These are phyloP conservation scores for Sporisorium reilianum DNA, from an alignment of 1,284 basidiomycete genomes.

Conservation along the genomic window DNA sequence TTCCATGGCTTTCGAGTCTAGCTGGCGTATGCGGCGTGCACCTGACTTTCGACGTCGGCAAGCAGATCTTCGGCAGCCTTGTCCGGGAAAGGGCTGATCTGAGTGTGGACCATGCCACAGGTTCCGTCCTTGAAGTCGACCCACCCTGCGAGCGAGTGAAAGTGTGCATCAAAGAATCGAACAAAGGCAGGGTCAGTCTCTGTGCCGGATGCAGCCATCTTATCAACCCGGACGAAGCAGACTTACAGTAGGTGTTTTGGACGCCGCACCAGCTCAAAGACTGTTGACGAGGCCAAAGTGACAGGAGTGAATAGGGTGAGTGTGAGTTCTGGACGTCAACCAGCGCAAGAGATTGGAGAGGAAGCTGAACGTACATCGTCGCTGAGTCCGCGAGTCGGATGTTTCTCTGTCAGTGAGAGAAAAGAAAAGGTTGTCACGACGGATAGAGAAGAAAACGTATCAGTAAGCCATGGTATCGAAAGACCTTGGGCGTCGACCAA, in stretches of 20 bases:
- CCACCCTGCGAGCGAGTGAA: slow-evolving; percentile 7
- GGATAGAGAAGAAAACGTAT: no score
- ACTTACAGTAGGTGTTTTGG: slow-evolving; percentile 24
- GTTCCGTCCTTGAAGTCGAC: slow-evolving; percentile 27
- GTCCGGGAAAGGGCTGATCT: slow-evolving; percentile 31
- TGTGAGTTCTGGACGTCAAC: neutral
- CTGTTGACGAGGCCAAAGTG: neutral
- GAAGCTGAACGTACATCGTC: slow-evolving; percentile 8
- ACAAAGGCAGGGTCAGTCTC: neutral
- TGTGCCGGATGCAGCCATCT: neutral
- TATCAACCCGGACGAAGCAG: neutral
- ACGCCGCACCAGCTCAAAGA: slow-evolving; percentile 26
- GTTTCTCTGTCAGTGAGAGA: slow-evolving; percentile 17
- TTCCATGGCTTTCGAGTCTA: neutral
- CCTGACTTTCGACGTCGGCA: slow-evolving; percentile 22
- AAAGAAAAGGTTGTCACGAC: no score
- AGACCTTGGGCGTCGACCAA: neutral
- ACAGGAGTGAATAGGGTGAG: no score
- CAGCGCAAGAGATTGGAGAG: neutral
- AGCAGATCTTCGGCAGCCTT: slow-evolving; percentile 21
- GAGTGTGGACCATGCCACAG: slow-evolving; percentile 25
- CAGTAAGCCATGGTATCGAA: neutral
- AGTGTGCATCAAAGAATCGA: no score
- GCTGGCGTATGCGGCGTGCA: slow-evolving; percentile 20
- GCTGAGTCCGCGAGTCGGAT: slow-evolving; percentile 24